These are phyloP conservation scores for Cochlearia excelsa DNA, from an alignment of 345 rosid genomes.

Conservation along the genomic window DNA sequence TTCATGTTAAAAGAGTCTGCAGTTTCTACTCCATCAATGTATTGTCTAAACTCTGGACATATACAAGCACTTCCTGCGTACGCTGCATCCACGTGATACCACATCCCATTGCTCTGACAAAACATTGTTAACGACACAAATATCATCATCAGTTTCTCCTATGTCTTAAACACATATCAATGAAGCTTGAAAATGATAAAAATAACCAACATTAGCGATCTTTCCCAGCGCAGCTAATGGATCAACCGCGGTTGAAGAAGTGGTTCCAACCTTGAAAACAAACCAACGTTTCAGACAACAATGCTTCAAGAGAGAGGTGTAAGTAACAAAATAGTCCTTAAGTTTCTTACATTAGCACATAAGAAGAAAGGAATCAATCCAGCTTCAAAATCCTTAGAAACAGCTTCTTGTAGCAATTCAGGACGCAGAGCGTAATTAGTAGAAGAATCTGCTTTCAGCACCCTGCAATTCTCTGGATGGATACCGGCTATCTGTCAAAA, in stretches of 20 bases:
- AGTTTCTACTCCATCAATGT: slow-evolving; percentile 77
- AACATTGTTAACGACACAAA: not conserved
- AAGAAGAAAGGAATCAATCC: slow-evolving; percentile 83
- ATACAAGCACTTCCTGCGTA: slow-evolving; percentile 95
- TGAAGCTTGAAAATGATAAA: slow-evolving; percentile 21
- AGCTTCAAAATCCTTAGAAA: slow-evolving; percentile 57
- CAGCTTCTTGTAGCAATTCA: slow-evolving; percentile 50
- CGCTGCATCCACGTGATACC: slow-evolving; percentile 94
- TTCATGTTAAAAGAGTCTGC: slow-evolving; percentile 95
- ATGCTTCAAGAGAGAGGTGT: not conserved
- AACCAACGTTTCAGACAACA: not conserved
- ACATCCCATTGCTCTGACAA: slow-evolving; percentile 58
- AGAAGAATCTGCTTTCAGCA: slow-evolving; percentile 60
- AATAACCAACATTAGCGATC: slow-evolving; percentile 56
- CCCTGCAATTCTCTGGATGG: slow-evolving; percentile 63
- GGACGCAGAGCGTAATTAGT: slow-evolving; percentile 69
- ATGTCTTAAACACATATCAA: not conserved
- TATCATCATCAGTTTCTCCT: slow-evolving; percentile 1
- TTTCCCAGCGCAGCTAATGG: slow-evolving; percentile 62
- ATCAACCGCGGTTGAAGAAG: slow-evolving; percentile 86
- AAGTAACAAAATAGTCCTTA: not conserved
- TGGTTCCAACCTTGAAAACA: slow-evolving; percentile 67
- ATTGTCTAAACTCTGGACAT: slow-evolving; percentile 76
- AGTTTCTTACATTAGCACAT: slow-evolving; percentile 67
- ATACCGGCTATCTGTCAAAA: slow-evolving; percentile 71